phyloP scores from a whole-genome alignment of 2,329 filamentous ascomycete genomes.

The Teratosphaeria gauchensis region DNA sequence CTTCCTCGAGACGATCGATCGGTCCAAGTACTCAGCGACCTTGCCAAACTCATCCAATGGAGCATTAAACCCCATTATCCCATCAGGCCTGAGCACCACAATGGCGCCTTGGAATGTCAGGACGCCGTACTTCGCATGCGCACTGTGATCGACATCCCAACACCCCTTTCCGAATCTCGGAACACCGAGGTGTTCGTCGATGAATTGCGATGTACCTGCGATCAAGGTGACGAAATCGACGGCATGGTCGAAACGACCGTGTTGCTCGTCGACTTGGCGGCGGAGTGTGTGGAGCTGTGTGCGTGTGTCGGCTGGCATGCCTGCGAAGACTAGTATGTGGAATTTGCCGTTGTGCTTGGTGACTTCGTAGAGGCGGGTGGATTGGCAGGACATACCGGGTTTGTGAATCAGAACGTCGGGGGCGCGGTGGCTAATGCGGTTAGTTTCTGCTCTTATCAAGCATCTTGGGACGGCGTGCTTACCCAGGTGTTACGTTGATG shows the following conservation, averaged over 20 bases:
- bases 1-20: neutral
- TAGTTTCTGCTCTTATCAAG: neutral
- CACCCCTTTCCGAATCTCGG: constrained; percentile 26
- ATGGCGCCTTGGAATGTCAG: constrained; percentile 16
- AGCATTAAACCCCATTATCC: constrained; percentile 9
- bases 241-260: constrained; percentile 1
- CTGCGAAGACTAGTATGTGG: constrained; percentile 16
- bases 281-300: constrained; percentile 1
- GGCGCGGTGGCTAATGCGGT: constrained; percentile 8
- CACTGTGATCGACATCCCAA: constrained; percentile 24
- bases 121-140: constrained; percentile 26
- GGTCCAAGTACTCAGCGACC: constrained; percentile 3
- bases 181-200: constrained; percentile 28
- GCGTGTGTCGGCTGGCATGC: constrained; percentile 4
- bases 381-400: constrained; percentile 13
- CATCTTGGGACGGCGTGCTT: neutral
- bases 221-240: constrained; percentile 21
- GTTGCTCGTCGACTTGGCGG: constrained; percentile 2
- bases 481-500: constrained; percentile 8
- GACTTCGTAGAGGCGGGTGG: constrained; percentile 13
- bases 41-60: constrained; percentile 2
- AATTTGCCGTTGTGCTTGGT: constrained; percentile 12
- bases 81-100: constrained; percentile 26
- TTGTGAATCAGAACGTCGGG: constrained; percentile 17
- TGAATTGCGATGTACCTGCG: constrained; percentile 23